A percentile compares a stretch with the other conserved stretches of the same genome.
Evolutionary conservation across 1,139 yeast genomes (phyloP).

Genomic region (Suhomyces coccinellae): DNA sequence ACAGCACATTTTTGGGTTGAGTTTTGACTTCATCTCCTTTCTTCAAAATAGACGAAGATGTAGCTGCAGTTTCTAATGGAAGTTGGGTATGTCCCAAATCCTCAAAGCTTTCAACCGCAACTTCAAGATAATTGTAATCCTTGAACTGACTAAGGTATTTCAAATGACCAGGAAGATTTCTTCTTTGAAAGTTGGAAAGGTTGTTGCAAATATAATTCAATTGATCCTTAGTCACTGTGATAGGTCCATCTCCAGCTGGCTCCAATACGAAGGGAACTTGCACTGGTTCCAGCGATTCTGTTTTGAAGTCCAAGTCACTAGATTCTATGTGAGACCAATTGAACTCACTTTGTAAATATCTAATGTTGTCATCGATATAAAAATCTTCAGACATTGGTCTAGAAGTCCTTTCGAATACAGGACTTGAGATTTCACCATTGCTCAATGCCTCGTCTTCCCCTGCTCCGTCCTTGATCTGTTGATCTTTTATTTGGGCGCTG

Average conservation of each 20-base stretch:
- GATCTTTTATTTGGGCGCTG: slow-evolving; percentile 44
- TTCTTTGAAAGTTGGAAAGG: slow-evolving; percentile 29
- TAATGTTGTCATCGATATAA: slow-evolving; percentile 39
- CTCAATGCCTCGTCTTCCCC: slow-evolving; percentile 7
- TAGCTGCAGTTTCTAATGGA: background rate
- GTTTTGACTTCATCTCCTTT: slow-evolving; percentile 1
- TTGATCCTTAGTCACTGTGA: slow-evolving; percentile 32
- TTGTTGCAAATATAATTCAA: slow-evolving; percentile 30
- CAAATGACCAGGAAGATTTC: slow-evolving; percentile 39
- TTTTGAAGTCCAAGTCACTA: slow-evolving; percentile 7
- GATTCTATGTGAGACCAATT: slow-evolving; percentile 26
- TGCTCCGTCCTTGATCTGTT: slow-evolving; percentile 33
- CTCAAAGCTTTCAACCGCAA: slow-evolving; percentile 36
- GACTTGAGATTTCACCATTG: background rate
- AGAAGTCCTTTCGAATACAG: slow-evolving; percentile 1
- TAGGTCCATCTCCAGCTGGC: slow-evolving; percentile 16
- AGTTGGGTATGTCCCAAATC: slow-evolving; percentile 14
- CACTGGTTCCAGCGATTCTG: slow-evolving; percentile 4
- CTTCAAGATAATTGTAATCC: slow-evolving; percentile 37
- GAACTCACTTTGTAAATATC: slow-evolving; percentile 33
- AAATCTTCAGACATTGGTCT: slow-evolving; percentile 23
- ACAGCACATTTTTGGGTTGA: slow-evolving; percentile 32
- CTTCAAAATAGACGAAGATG: slow-evolving; percentile 12
- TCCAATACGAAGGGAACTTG: background rate
- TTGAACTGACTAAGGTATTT: slow-evolving; percentile 42